phyloP scores from a whole-genome alignment of 306 rosid genomes.

The Sesbania bispinosa region DNA sequence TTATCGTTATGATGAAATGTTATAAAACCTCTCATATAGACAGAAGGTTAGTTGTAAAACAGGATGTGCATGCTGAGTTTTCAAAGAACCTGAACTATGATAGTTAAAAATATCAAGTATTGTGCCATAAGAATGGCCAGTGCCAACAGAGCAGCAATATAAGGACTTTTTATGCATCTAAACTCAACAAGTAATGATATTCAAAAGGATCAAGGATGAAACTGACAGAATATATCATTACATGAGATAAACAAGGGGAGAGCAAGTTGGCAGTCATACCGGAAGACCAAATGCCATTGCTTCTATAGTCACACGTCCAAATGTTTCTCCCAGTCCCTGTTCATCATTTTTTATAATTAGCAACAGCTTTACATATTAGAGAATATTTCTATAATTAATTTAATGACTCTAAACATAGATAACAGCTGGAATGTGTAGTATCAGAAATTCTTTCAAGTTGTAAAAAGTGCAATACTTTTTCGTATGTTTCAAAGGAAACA shows the following conservation, averaged over 20 bases:
- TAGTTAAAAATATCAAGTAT: too few species aligned
- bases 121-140: too few species aligned
- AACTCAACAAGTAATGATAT: conserved; percentile 1
- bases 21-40: too few species aligned
- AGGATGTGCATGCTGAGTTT: too few species aligned
- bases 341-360: conserved; percentile 35
- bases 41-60: too few species aligned
- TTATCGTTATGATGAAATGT: too few species aligned
- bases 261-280: conserved; percentile 48
- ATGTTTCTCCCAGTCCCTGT: conserved; percentile 94
- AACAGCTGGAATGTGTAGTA: not conserved
- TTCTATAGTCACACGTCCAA: conserved; percentile 91
- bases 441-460: not conserved
- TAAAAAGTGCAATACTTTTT: not conserved
- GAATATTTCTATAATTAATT: not conserved
- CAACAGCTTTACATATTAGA: not conserved
- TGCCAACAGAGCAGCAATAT: too few species aligned
- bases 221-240: not conserved
- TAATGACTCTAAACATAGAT: not conserved
- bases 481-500: not conserved
- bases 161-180: too few species aligned
- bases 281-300: conserved; percentile 95
- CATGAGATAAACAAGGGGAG: not conserved
- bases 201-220: not conserved
- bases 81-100: too few species aligned